phyloP scores from a whole-genome alignment of 108 stramenopile species.

The Skeletonema tropicum region DNA sequence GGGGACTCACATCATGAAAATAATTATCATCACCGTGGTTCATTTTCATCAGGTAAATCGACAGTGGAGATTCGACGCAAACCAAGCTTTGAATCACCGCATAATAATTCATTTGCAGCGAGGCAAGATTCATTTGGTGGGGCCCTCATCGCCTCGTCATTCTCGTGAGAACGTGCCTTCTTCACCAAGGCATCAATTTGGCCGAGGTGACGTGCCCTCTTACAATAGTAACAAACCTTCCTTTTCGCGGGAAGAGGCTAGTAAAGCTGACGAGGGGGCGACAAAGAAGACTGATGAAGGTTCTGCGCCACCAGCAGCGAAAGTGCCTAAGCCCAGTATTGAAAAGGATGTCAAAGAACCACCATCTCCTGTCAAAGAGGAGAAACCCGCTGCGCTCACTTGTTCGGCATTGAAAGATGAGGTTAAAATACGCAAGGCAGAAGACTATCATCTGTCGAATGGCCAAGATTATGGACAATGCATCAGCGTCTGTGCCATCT shows the following conservation, averaged over 20 bases:
- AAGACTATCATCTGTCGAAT: constrained; percentile 41
- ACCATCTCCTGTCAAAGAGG: constrained; percentile 5
- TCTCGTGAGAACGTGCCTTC: constrained; percentile 7
- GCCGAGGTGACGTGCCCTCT: background rate
- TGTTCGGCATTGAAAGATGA: constrained; percentile 29
- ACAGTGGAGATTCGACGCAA: background rate
- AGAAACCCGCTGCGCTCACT: constrained; percentile 23
- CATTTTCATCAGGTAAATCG: constrained; percentile 1
- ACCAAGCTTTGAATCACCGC: background rate
- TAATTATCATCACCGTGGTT: background rate
- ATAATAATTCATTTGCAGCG: background rate
- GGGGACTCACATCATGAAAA: background rate
- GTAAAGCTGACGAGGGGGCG: background rate
- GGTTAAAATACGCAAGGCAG: constrained; percentile 44
- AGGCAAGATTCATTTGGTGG: constrained; percentile 8
- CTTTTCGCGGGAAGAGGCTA: background rate
- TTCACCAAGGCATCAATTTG: constrained; percentile 1
- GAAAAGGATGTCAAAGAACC: background rate
- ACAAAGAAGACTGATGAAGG: background rate
- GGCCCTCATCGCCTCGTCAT: constrained; percentile 1
- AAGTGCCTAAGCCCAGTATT: background rate
- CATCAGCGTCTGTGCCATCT: background rate
- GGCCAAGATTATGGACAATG: constrained; percentile 26
- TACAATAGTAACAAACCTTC: background rate
- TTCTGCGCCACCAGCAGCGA: background rate